A percentile compares a stretch with the other conserved stretches of the same genome.
Conservation (phyloP, 257 asterid species). For the Solanum paucissectum region DNA sequence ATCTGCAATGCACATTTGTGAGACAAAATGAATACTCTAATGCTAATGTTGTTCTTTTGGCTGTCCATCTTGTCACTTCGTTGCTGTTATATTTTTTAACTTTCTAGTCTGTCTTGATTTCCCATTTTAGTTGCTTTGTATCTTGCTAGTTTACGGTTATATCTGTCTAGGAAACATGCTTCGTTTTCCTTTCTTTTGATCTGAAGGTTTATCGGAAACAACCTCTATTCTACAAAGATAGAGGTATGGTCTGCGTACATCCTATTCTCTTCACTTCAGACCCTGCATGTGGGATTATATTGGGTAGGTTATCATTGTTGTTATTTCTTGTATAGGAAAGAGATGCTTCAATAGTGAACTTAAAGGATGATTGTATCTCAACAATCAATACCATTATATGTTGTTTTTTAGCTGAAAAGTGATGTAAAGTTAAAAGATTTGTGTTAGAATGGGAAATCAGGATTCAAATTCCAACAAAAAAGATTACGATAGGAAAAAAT, state of each 20-base stretch:
- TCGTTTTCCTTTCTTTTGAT: neutral
- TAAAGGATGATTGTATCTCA: neutral
- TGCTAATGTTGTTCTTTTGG: neutral
- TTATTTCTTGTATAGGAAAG: neutral
- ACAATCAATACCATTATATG: neutral
- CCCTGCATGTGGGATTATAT: neutral
- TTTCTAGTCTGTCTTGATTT: neutral
- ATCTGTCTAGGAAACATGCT: neutral
- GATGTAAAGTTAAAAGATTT: neutral
- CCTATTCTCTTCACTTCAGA: neutral
- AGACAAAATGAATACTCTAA: neutral
- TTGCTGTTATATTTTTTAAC: neutral
- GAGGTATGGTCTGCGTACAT: neutral
- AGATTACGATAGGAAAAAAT: neutral
- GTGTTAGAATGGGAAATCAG: neutral
- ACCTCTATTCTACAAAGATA: neutral
- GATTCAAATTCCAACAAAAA: neutral
- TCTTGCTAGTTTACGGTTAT: neutral
- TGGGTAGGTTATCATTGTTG: neutral
- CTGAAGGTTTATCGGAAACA: neutral
- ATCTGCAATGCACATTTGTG: neutral
- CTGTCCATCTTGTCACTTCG: neutral
- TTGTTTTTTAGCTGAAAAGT: neutral
- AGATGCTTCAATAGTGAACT: neutral
- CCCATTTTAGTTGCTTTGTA: neutral